Percentiles rank a stretch among this genome's conserved stretches.
Evolutionary conservation across 2,329 filamentous ascomycete genomes (phyloP).

Genomic region (Fusarium veterinarium): DNA sequence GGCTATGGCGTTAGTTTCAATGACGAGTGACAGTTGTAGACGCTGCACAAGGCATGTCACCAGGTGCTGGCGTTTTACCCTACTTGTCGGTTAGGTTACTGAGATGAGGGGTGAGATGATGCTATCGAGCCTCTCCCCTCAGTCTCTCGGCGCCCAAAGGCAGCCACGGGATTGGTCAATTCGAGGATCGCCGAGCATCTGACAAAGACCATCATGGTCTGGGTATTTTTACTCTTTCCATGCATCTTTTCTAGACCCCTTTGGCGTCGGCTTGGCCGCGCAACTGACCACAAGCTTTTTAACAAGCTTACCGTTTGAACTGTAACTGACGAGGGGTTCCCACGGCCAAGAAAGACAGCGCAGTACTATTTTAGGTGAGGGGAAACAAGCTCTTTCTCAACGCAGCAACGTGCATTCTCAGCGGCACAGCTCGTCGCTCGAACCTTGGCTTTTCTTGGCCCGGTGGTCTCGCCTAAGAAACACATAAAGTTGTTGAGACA

Average conservation of each 20-base stretch:
- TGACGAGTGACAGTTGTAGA: constrained; percentile 28
- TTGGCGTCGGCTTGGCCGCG: constrained; percentile 32
- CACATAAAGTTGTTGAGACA: background rate
- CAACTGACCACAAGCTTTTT: constrained; percentile 28
- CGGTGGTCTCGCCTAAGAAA: background rate
- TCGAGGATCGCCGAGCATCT: constrained; percentile 6
- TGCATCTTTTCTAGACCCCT: constrained; percentile 25
- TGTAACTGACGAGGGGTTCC: constrained; percentile 16
- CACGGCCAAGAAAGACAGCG: constrained; percentile 12
- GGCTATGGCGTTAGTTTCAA: constrained; percentile 2
- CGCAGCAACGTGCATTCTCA: constrained; percentile 18
- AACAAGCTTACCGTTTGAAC: constrained; percentile 28
- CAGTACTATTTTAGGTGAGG: constrained; percentile 8
- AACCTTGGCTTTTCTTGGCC: constrained; percentile 10
- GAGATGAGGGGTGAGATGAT: constrained; percentile 19
- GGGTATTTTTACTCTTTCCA: constrained; percentile 21
- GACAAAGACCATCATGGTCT: background rate
- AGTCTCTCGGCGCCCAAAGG: constrained; percentile 8
- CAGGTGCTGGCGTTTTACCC: constrained; percentile 15
- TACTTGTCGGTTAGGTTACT: constrained; percentile 15
- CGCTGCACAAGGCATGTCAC: constrained; percentile 30
- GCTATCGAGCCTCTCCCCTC: constrained; percentile 24
- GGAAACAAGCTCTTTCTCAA: constrained; percentile 31
- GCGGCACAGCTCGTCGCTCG: constrained; percentile 18
- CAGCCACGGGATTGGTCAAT: constrained; percentile 27